Conservation (phyloP, 805 yeast genomes). For the Wickerhamiella occidentalis region DNA sequence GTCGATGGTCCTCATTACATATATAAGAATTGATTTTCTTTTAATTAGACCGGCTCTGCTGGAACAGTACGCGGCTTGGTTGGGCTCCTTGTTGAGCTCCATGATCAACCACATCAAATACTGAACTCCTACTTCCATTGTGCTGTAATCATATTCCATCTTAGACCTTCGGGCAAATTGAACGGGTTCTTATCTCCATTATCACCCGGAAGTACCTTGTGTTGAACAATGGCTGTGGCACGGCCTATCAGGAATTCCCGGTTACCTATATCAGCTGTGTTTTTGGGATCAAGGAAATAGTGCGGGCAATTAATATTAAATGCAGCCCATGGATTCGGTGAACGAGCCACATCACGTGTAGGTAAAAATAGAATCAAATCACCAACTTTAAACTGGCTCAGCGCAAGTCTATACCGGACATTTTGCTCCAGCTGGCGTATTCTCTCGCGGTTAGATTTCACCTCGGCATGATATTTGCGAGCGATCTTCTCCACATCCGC, state of each 20-base stretch:
- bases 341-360: conserved; percentile 40
- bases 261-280: conserved; percentile 26
- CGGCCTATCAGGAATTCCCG: conserved; percentile 81
- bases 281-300: conserved; percentile 50
- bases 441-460: conserved; percentile 35
- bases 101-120: no score
- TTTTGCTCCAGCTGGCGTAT: conserved; percentile 25
- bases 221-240: conserved; percentile 45
- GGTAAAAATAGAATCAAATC: conserved; percentile 82
- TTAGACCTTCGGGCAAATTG: conserved; percentile 45
- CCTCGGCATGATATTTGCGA: conserved; percentile 67
- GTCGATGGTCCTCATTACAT: no score
- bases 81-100: no score
- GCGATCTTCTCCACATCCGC: conserved; percentile 85
- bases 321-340: conserved; percentile 73
- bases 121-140: conserved; percentile 9
- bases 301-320: conserved; percentile 84
- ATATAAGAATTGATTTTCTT: no score
- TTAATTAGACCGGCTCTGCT: no score
- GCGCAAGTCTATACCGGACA: conserved; percentile 44
- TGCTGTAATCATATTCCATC: conserved; percentile 20
- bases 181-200: conserved; percentile 49
- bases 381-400: conserved; percentile 53
- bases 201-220: conserved; percentile 20
- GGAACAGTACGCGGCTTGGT: no score